Evolutionary conservation across 1,139 yeast genomes (phyloP).

Genomic region (Kurtzmaniella quercitrusa): DNA sequence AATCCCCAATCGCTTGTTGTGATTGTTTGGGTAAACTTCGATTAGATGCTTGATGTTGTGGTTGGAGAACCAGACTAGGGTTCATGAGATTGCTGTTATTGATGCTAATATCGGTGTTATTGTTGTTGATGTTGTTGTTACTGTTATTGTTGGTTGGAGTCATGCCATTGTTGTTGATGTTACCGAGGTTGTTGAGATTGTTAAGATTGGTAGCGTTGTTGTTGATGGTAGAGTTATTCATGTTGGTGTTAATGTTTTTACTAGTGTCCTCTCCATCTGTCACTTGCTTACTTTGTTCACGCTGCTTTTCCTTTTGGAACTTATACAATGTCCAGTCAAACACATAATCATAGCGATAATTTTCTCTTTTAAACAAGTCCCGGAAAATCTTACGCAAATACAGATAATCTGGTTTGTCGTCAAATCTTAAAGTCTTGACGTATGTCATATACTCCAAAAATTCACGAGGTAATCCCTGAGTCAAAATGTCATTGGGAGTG

Average conservation of each 20-base stretch:
- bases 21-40: constrained; percentile 11
- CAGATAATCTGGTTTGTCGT: constrained; percentile 93
- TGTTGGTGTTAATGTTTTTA: constrained; percentile 23
- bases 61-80: constrained; percentile 7
- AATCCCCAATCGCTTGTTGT: constrained; percentile 7
- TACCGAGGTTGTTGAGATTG: constrained; percentile 7
- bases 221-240: constrained; percentile 13
- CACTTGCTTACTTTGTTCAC: constrained; percentile 39
- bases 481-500: constrained; percentile 82
- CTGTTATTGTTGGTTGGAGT: constrained; percentile 10
- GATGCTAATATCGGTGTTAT: constrained; percentile 8
- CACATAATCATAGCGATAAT: constrained; percentile 88
- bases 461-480: constrained; percentile 89
- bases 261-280: constrained; percentile 16
- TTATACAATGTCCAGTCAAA: constrained; percentile 96
- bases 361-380: constrained; percentile 83
- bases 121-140: constrained; percentile 10
- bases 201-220: constrained; percentile 12
- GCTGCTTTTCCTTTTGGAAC: constrained; percentile 64
- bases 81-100: not conserved
- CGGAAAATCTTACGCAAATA: constrained; percentile 86
- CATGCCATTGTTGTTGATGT: constrained; percentile 8
- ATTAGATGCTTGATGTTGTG: constrained; percentile 11
- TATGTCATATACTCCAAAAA: constrained; percentile 86
- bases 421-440: constrained; percentile 86